Evolutionary conservation across 2,329 filamentous ascomycete genomes (phyloP), one percentile per base, ranked within the genome.

Genomic region (Arthroderma uncinatum): DNA sequence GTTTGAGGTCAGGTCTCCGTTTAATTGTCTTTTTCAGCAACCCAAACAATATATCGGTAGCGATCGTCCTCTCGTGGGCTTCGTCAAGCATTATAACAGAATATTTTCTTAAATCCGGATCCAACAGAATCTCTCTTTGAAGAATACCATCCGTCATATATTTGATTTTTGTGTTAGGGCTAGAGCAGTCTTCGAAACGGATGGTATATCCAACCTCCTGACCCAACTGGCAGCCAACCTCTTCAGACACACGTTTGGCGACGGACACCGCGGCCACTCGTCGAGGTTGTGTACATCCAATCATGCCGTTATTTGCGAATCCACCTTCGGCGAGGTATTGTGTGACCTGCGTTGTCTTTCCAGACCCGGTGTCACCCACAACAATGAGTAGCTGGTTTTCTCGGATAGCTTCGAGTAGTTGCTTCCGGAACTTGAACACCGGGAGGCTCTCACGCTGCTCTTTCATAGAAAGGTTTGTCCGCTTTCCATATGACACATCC

Each of bases 111-210:
- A 98, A 75, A 65, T 95, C 87, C 0, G 91, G 87, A 69, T 98
- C 93, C 63, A 96, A 80, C 54, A 98, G 79, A 68, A 96, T 90
- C 74, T 98, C 93, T 76, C 93, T 82, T 74, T 96, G 85, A 69
- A 98, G 81, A 88, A 97, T 97, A 72, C 93, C 93, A 66, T 98
- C 93, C 14, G 93, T 98, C 92, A 98, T 96, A 75, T 98, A 98
- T 76, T 98, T 98, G 76, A 98, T 95, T 67, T 85, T 89, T 1
- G 93, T 98, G 16, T 85, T 80, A 1, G 89, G 83, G 62, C 85
- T 88, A 0, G 92, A 96, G 69, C 85, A 87, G 73, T 98, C 93
- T 68, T 98, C 93, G 68, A 98, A 98, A 69, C 93, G 89, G 68
- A 98, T 95, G 6, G 88, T 95, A 70, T 98, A 98, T 56, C 93